Conservation (phyloP, 176 grass and related monocot species). For the Oryza brachyantha region DNA sequence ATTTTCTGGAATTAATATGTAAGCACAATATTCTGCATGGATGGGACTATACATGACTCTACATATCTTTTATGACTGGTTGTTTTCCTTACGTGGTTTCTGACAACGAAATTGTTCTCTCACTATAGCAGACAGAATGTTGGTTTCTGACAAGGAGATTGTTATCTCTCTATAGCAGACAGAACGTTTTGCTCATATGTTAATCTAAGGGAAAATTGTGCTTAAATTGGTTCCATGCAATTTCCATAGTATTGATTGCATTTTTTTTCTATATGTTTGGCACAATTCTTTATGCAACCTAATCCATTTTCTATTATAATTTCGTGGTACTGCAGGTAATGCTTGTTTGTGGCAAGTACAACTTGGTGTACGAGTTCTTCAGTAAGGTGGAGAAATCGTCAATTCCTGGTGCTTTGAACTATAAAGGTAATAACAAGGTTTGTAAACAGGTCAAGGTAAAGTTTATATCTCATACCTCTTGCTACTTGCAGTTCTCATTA, state of each 20-base stretch:
- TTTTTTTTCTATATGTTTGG: slow-evolving; percentile 19
- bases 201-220: not conserved
- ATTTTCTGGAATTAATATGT: not conserved
- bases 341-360: slow-evolving; percentile 93
- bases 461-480: slow-evolving; percentile 6
- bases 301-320: slow-evolving; percentile 23
- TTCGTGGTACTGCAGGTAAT: slow-evolving; percentile 62
- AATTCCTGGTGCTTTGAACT: slow-evolving; percentile 82
- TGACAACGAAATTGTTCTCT: not conserved
- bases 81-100: not conserved
- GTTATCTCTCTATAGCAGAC: not conserved
- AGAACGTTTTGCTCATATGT: not conserved
- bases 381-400: slow-evolving; percentile 65
- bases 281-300: slow-evolving; percentile 14
- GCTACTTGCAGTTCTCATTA: slow-evolving; percentile 69
- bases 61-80: too few species aligned
- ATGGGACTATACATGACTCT: not conserved
- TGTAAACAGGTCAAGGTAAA: slow-evolving; percentile 12
- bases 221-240: not conserved
- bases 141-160: not conserved
- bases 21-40: not conserved
- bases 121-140: not conserved
- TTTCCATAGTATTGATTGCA: slow-evolving; percentile 4
- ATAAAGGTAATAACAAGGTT: slow-evolving; percentile 63
- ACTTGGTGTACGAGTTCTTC: slow-evolving; percentile 94